Evolutionary conservation across 2,329 filamentous ascomycete species (phyloP).

Genomic region (Sarocladium strictum): DNA sequence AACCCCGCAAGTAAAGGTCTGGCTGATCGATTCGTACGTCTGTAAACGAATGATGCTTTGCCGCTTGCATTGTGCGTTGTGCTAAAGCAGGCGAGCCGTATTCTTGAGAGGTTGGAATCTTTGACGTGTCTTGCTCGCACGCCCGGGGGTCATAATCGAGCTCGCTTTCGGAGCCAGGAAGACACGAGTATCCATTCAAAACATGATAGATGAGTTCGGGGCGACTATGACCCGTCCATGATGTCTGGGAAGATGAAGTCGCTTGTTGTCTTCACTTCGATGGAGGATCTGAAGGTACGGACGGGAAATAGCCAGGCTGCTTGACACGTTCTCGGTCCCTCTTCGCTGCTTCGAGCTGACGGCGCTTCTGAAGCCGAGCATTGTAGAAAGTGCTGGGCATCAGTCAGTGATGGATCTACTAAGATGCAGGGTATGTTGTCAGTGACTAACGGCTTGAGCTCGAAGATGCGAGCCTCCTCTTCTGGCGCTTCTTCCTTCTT

Average conservation of each 20-base stretch:
- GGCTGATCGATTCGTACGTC: neutral
- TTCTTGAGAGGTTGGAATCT: neutral
- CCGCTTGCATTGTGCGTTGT: no score
- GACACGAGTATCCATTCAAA: neutral
- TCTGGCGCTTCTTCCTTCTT: constrained; percentile 30
- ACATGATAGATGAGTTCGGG: no score
- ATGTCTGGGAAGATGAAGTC: neutral
- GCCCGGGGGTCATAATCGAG: neutral
- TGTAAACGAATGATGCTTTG: neutral
- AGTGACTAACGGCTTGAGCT: constrained; percentile 63
- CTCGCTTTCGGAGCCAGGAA: neutral
- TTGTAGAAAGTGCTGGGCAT: constrained; percentile 70
- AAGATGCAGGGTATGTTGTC: neutral
- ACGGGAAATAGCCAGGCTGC: constrained; percentile 76
- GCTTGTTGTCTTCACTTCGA: constrained; percentile 17
- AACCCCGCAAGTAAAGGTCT: neutral
- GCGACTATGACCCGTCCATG: no score
- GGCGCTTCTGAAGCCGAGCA: constrained; percentile 71
- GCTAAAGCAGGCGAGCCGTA: neutral
- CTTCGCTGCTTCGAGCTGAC: constrained; percentile 50
- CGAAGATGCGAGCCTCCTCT: constrained; percentile 74
- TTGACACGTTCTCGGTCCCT: constrained; percentile 74
- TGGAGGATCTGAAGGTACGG: constrained; percentile 63
- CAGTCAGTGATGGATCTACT: neutral
- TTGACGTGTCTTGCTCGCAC: neutral